Percentiles rank a stretch among this genome's conserved stretches.
Evolutionary conservation across 1,139 yeast species (phyloP).

Genomic region (Trichomonascaceae sp.): DNA sequence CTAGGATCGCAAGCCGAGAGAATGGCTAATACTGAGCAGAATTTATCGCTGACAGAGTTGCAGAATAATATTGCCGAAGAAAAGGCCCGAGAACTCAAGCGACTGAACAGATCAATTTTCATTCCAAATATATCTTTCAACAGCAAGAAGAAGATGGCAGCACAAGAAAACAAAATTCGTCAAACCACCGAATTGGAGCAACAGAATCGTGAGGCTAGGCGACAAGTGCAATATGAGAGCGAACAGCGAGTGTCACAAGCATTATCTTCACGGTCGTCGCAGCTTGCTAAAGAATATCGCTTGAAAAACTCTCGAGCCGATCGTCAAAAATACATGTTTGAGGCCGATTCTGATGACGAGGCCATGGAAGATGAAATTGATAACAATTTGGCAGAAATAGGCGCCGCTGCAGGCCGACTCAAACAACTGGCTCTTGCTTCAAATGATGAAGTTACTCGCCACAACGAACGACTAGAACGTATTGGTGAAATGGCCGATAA

Average conservation of each 20-base stretch:
- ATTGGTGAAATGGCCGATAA: conserved; percentile 50
- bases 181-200: conserved; percentile 58
- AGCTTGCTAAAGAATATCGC: conserved; percentile 33
- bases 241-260: conserved; percentile 45
- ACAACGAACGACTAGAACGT: conserved; percentile 47
- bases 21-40: conserved; percentile 71
- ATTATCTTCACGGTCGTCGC: conserved; percentile 33
- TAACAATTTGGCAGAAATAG: conserved; percentile 46
- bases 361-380: conserved; percentile 55
- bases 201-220: conserved; percentile 37
- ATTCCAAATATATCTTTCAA: conserved; percentile 78
- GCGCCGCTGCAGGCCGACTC: conserved; percentile 43
- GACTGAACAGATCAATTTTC: conserved; percentile 75
- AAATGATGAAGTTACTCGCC: conserved; percentile 46
- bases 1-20: conserved; percentile 89
- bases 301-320: conserved; percentile 32
- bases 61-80: conserved; percentile 81
- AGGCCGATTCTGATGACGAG: conserved; percentile 56
- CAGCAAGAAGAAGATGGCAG: conserved; percentile 67
- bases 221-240: conserved; percentile 40
- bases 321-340: conserved; percentile 48
- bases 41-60: conserved; percentile 68
- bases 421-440: conserved; percentile 47
- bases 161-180: conserved; percentile 66
- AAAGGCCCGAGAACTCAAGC: conserved; percentile 72